These are phyloP conservation scores for Amborella trichopoda DNA, from an alignment of 164 flowering plant genomes.

Conservation along the genomic window DNA sequence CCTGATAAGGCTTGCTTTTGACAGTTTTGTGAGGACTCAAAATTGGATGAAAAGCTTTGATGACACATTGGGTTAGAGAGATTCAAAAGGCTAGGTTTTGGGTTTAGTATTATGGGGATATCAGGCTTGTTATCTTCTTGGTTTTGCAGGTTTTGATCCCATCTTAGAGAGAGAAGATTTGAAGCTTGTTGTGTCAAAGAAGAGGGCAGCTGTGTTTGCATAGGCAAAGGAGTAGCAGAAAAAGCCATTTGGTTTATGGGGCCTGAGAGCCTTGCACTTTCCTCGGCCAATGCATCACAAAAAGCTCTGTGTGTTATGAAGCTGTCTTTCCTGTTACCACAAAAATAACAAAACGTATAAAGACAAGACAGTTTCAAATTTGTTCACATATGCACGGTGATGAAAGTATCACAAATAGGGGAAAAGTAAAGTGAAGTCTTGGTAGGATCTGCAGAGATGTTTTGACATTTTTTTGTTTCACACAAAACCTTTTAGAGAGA, in stretches of 20 bases:
- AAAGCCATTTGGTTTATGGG: neutral
- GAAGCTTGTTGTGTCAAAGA: too few relatives aligned
- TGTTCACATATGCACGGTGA: too few relatives aligned
- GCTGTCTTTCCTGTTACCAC: conserved; percentile 56
- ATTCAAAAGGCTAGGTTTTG: too few relatives aligned
- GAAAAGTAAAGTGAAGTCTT: too few relatives aligned
- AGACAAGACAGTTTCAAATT: neutral
- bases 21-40: conserved; percentile 3
- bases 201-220: too few relatives aligned
- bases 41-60: too few relatives aligned
- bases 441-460: too few relatives aligned
- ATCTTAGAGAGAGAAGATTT: neutral
- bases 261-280: conserved; percentile 56
- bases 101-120: too few relatives aligned
- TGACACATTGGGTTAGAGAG: too few relatives aligned
- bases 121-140: conserved; percentile 15
- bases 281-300: conserved; percentile 78
- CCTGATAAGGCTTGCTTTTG: conserved; percentile 7
- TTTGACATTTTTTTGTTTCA: too few relatives aligned
- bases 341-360: neutral
- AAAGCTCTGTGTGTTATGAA: conserved; percentile 79
- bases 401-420: too few relatives aligned
- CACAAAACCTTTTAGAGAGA: neutral
- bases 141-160: conserved; percentile 9
- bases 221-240: too few relatives aligned